These are phyloP conservation scores for Potentilla sterilis DNA, from an alignment of 306 rosid species.

Conservation along the genomic window DNA sequence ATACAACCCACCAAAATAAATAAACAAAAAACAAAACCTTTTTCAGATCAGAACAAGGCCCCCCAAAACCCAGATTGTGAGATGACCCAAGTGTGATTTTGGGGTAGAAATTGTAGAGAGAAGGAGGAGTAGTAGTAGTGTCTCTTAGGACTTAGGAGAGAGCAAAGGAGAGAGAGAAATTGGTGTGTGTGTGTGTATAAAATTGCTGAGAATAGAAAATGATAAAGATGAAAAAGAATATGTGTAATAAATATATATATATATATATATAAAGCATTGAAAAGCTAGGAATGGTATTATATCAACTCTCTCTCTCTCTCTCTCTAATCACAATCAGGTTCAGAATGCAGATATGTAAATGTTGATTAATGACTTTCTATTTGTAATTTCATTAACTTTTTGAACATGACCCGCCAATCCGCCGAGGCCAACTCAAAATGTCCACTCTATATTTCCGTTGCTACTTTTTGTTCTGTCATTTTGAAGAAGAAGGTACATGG, in stretches of 20 bases:
- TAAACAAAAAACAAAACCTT: not conserved
- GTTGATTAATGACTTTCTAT: not conserved
- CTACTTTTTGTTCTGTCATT: not conserved
- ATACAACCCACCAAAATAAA: not conserved
- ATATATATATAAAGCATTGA: not conserved
- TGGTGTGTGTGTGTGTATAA: no score
- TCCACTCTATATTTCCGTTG: not conserved
- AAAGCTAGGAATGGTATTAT: not conserved
- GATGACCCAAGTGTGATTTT: not conserved
- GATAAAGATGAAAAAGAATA: not conserved
- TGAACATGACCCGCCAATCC: constrained; percentile 14
- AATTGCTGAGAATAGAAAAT: not conserved
- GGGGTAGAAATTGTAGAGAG: not conserved
- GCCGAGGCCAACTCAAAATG: not conserved
- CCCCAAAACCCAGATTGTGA: constrained; percentile 5
- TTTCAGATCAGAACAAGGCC: not conserved
- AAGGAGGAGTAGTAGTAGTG: not conserved
- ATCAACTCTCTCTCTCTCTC: not conserved
- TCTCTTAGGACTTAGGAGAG: not conserved
- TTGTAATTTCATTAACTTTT: not conserved
- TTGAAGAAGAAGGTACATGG: not conserved
- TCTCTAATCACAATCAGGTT: not conserved
- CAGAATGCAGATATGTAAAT: not conserved
- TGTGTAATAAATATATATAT: no score
- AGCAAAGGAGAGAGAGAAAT: not conserved